These are phyloP conservation scores for Phallus indusiatus DNA, from an alignment of 768 basidiomycete species.

Conservation along the genomic window DNA sequence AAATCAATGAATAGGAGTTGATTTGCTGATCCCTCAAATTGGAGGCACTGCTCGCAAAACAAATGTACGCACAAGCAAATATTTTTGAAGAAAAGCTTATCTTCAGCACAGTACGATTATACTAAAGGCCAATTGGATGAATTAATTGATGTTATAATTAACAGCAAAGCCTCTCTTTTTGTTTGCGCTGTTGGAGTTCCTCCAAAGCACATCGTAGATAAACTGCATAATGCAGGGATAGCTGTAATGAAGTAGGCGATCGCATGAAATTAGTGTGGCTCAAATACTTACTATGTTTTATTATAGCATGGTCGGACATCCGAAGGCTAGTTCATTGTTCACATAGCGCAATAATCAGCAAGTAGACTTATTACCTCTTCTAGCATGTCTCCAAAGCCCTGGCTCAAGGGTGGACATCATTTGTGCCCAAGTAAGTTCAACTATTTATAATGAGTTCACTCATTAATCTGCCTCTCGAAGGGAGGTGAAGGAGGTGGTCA, in stretches of 20 bases:
- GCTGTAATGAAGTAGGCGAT: constrained; percentile 72
- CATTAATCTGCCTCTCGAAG: not conserved
- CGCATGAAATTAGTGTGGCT: not conserved
- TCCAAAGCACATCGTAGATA: constrained; percentile 73
- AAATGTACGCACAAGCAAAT: constrained; percentile 34
- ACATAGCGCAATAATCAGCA: not conserved
- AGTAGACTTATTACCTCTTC: constrained; percentile 4
- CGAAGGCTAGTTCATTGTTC: constrained; percentile 41
- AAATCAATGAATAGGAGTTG: constrained; percentile 45
- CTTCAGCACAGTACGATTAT: constrained; percentile 47
- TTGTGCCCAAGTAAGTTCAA: constrained; percentile 47
- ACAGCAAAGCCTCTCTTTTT: constrained; percentile 63
- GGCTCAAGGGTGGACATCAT: constrained; percentile 82
- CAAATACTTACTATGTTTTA: constrained; percentile 5
- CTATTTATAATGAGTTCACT: not conserved
- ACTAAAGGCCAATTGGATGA: constrained; percentile 69
- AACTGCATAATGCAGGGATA: constrained; percentile 69
- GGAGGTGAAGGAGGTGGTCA: constrained; percentile 86
- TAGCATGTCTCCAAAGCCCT: constrained; percentile 71
- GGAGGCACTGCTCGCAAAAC: constrained; percentile 80
- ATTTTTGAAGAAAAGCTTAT: not conserved
- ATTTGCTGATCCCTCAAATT: constrained; percentile 74
- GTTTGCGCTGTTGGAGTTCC: constrained; percentile 83
- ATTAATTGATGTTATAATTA: constrained; percentile 71
- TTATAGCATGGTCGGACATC: constrained; percentile 71